Conservation (phyloP, 2,329 filamentous ascomycete genomes). For the Neofusicoccum kwambonambiense region DNA sequence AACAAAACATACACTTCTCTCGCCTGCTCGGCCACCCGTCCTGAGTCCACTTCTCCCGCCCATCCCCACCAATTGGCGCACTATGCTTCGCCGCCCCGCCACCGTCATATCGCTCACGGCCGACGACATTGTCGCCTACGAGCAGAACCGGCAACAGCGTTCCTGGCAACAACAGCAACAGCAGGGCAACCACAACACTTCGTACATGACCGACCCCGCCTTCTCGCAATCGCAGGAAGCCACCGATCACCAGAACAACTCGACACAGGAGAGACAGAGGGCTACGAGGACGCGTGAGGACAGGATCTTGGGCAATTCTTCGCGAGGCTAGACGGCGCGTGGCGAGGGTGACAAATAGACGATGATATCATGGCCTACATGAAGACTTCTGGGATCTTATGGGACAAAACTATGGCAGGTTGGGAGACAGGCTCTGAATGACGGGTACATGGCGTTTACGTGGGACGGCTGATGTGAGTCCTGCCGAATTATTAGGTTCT, state of each 20-base stretch:
- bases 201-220: slow-evolving; percentile 17
- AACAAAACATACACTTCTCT: neutral
- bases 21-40: neutral
- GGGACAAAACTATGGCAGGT: neutral
- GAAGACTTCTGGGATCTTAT: neutral
- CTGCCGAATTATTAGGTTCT: no score
- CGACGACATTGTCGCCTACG: slow-evolving; percentile 69
- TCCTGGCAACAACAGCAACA: slow-evolving; percentile 27
- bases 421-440: no score
- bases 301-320: slow-evolving; percentile 18
- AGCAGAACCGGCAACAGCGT: slow-evolving; percentile 55
- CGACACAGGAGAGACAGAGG: neutral
- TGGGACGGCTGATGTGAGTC: no score
- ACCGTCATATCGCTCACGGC: slow-evolving; percentile 67
- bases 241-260: neutral
- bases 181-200: slow-evolving; percentile 1
- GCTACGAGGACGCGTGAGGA: slow-evolving; percentile 17
- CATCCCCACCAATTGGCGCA: slow-evolving; percentile 22
- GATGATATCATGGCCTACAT: neutral
- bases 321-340: neutral
- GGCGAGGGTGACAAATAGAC: neutral
- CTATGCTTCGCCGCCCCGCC: slow-evolving; percentile 66
- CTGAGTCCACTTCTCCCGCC: neutral
- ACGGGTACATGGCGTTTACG: no score
- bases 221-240: slow-evolving; percentile 15